These are phyloP conservation scores for Starmerella apicola DNA, from an alignment of 805 yeast genomes.

Conservation along the genomic window DNA sequence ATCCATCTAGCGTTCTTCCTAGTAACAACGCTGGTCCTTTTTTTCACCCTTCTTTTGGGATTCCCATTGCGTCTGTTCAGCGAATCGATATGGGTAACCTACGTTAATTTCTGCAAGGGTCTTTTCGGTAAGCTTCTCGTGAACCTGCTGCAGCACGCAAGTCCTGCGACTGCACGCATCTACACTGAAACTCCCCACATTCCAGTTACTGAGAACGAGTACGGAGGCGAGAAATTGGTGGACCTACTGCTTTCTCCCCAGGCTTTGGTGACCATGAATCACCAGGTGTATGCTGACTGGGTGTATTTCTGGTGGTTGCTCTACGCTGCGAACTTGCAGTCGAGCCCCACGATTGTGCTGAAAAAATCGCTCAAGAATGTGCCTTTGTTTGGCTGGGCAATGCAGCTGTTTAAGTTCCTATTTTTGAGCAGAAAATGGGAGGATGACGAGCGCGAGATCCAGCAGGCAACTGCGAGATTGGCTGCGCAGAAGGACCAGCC, in stretches of 20 bases:
- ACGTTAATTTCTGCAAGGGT: constrained; percentile 18
- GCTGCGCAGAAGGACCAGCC: constrained; percentile 36
- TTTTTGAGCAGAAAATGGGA: constrained; percentile 81
- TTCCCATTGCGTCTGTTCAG: constrained; percentile 13
- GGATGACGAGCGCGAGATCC: constrained; percentile 39
- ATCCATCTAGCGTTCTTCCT: constrained; percentile 10
- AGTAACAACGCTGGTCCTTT: constrained; percentile 4
- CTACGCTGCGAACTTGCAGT: constrained; percentile 53
- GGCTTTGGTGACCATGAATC: constrained; percentile 69
- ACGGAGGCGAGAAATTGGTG: constrained; percentile 4
- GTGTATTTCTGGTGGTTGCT: constrained; percentile 76
- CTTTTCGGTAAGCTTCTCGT: constrained; percentile 13
- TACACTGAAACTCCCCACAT: constrained; percentile 9
- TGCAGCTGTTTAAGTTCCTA: constrained; percentile 64
- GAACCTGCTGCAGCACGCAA: constrained; percentile 6
- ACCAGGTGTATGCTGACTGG: constrained; percentile 94
- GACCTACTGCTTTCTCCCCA: constrained; percentile 33
- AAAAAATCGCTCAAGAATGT: constrained; percentile 59
- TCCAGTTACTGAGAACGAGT: background rate
- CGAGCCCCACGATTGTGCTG: constrained; percentile 57
- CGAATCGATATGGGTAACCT: constrained; percentile 14
- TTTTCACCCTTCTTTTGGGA: constrained; percentile 12
- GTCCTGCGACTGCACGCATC: constrained; percentile 12
- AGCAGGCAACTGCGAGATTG: constrained; percentile 8
- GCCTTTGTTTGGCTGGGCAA: constrained; percentile 78